Conservation (phyloP, 2,329 filamentous ascomycete species). For the Hirsutella minnesotensis region DNA sequence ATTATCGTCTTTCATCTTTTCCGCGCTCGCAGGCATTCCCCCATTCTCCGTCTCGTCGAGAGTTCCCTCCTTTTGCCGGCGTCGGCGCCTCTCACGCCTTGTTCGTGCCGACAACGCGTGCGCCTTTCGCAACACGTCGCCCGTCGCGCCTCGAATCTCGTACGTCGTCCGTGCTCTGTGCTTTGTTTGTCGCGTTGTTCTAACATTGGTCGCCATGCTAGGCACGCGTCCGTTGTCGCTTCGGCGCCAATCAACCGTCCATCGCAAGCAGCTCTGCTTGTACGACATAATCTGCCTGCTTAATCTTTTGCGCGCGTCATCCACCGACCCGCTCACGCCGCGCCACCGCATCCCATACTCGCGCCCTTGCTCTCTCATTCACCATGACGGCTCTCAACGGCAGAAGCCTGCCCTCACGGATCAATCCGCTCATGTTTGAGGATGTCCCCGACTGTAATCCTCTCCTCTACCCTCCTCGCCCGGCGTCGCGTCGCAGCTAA, state of each 20-base stretch:
- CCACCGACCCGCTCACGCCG: slow-evolving; percentile 8
- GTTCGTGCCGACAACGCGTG: too few species aligned
- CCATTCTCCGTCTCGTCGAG: too few species aligned
- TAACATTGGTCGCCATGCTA: background rate
- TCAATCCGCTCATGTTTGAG: slow-evolving; percentile 56
- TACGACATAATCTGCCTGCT: background rate
- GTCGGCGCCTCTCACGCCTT: too few species aligned
- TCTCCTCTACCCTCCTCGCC: slow-evolving; percentile 5
- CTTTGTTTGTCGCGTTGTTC: background rate
- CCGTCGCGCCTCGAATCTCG: too few species aligned
- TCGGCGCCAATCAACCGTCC: background rate
- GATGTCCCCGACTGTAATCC: slow-evolving; percentile 50
- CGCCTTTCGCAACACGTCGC: too few species aligned
- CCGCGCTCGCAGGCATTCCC: too few species aligned
- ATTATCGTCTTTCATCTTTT: too few species aligned
- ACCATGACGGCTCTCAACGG: slow-evolving; percentile 24
- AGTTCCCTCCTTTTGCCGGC: too few species aligned
- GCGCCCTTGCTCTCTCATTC: slow-evolving; percentile 8
- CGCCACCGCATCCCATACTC: slow-evolving; percentile 7
- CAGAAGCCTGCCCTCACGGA: slow-evolving; percentile 44
- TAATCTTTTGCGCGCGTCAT: background rate
- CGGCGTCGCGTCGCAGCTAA: slow-evolving; percentile 1
- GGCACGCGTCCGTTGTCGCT: background rate
- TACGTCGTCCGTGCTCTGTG: background rate
- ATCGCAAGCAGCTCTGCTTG: slow-evolving; percentile 3